Evolutionary conservation across 768 basidiomycete species (phyloP).

Genomic region (Dacryopinax spathularia): DNA sequence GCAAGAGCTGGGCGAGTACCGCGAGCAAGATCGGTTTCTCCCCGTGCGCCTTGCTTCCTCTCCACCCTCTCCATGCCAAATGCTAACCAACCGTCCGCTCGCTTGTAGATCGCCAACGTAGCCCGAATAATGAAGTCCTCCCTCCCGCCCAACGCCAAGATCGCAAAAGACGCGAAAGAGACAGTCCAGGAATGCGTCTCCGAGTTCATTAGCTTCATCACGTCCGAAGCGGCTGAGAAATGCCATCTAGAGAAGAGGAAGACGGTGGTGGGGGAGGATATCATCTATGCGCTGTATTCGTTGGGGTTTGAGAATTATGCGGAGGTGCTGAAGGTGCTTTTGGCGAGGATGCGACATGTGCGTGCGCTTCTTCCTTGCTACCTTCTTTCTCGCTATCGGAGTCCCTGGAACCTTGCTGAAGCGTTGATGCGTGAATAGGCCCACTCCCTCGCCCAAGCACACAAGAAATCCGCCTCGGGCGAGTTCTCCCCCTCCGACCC

Average conservation of each 20-base stretch:
- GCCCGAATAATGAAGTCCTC: constrained; percentile 91
- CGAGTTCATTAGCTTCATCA: constrained; percentile 97
- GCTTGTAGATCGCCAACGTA: constrained; percentile 93
- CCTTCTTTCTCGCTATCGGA: no score
- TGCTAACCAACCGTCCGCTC: not conserved
- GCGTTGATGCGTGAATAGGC: not conserved
- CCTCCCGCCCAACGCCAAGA: constrained; percentile 82
- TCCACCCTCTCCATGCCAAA: not conserved
- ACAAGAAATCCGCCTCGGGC: not conserved
- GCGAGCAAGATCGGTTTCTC: constrained; percentile 90
- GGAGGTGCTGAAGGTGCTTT: constrained; percentile 80
- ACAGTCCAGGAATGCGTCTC: constrained; percentile 97
- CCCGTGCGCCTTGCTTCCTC: constrained; percentile 38
- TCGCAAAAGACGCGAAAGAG: constrained; percentile 96
- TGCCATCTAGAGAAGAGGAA: constrained; percentile 91
- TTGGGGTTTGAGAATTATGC: constrained; percentile 93
- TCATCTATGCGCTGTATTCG: constrained; percentile 81
- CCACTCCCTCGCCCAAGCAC: not conserved
- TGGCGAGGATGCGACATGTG: constrained; percentile 79
- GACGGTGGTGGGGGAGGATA: constrained; percentile 96
- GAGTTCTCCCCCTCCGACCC: constrained; percentile 1
- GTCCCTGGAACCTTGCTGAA: no score
- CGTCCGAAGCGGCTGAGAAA: constrained; percentile 90
- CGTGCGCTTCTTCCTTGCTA: constrained; percentile 5
- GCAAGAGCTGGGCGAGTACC: constrained; percentile 83